Evolutionary conservation across 1,139 yeast species (phyloP).

Genomic region (Yamadazyma diospyri): DNA sequence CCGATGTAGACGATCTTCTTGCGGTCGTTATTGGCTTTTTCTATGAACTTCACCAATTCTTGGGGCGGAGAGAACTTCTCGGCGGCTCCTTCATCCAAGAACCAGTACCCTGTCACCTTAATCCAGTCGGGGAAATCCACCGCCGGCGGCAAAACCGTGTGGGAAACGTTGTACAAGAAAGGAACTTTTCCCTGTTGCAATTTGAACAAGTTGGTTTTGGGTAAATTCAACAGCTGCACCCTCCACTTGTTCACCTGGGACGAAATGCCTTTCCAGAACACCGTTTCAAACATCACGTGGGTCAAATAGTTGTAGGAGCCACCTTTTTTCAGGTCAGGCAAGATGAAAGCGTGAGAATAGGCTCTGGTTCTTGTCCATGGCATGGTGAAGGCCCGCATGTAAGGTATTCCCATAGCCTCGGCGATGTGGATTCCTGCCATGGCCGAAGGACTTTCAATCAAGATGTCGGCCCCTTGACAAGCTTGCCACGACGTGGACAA

Average conservation of each 20-base stretch:
- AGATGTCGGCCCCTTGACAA: conserved; percentile 76
- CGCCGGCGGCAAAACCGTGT: conserved; percentile 85
- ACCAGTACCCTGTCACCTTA: conserved; percentile 94
- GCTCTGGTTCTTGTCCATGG: conserved; percentile 97
- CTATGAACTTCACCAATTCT: conserved; percentile 57
- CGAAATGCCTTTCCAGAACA: conserved; percentile 93
- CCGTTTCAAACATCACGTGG: conserved; percentile 86
- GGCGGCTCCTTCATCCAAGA: conserved; percentile 65
- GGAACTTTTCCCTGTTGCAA: conserved; percentile 82
- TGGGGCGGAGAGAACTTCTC: conserved; percentile 61
- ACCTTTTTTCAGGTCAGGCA: conserved; percentile 89
- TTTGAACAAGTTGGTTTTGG: conserved; percentile 64
- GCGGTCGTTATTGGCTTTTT: conserved; percentile 53
- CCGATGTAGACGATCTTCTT: conserved; percentile 87
- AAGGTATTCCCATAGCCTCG: conserved; percentile 84
- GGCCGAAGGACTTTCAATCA: conserved; percentile 92
- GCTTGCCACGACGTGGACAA: conserved; percentile 76
- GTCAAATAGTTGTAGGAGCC: conserved; percentile 91
- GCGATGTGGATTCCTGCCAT: conserved; percentile 96
- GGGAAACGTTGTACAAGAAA: conserved; percentile 84
- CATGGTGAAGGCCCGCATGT: conserved; percentile 94
- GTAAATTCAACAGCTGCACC: conserved; percentile 57
- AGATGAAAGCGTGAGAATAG: conserved; percentile 93
- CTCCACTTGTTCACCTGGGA: conserved; percentile 89
- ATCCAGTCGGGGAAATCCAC: conserved; percentile 95